A percentile compares a stretch with the other conserved stretches of the same genome.
Conservation (phyloP, 805 yeast species). For the Wickerhamiella spandovensis region DNA sequence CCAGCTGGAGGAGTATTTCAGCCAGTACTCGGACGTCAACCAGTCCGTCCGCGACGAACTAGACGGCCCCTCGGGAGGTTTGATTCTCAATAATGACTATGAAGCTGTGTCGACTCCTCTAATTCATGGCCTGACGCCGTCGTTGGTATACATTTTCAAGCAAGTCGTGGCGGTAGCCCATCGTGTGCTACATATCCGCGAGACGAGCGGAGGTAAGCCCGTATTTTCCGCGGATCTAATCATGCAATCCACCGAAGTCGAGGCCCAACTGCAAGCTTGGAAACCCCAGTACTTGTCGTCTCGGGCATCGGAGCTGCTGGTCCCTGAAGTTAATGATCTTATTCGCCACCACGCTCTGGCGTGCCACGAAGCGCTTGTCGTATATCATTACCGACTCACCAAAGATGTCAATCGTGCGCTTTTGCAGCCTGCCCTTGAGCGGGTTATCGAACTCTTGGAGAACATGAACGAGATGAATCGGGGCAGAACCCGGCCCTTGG, state of each 20-base stretch:
- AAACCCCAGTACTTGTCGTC: constrained; percentile 43
- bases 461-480: constrained; percentile 42
- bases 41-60: not conserved
- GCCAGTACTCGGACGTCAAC: constrained; percentile 9
- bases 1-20: constrained; percentile 19
- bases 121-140: constrained; percentile 72
- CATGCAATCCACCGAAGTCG: constrained; percentile 27
- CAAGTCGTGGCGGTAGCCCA: constrained; percentile 58
- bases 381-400: constrained; percentile 58
- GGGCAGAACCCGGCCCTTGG: constrained; percentile 34
- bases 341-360: constrained; percentile 70
- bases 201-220: constrained; percentile 11
- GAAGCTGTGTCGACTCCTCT: constrained; percentile 50
- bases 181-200: constrained; percentile 39
- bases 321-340: constrained; percentile 38
- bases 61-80: not conserved
- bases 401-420: constrained; percentile 40
- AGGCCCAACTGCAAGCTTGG: constrained; percentile 49
- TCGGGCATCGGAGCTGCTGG: constrained; percentile 14
- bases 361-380: constrained; percentile 56
- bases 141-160: constrained; percentile 57
- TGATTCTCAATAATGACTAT: constrained; percentile 1
- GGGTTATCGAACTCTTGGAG: constrained; percentile 51
- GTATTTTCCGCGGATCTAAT: constrained; percentile 10
- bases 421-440: constrained; percentile 48